A percentile compares a stretch with the other conserved stretches of the same genome.
These are phyloP conservation scores for Elaeagnus macrophylla DNA, from an alignment of 306 rosid species.

Conservation along the genomic window DNA sequence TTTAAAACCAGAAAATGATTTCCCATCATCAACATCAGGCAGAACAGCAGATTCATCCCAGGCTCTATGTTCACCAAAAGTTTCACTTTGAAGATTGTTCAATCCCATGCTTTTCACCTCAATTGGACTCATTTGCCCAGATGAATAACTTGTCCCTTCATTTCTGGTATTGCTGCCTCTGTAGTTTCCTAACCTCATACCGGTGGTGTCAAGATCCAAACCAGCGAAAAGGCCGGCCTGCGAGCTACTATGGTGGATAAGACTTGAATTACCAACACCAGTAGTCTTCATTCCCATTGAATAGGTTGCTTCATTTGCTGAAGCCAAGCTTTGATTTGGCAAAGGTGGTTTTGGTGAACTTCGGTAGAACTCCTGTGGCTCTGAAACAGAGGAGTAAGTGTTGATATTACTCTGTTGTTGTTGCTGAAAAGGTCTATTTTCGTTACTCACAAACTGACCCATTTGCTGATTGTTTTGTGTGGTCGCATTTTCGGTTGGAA, in stretches of 20 bases:
- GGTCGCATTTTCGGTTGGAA: slow-evolving; percentile 22
- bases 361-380: slow-evolving; percentile 41
- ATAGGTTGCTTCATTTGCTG: slow-evolving; percentile 30
- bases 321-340: slow-evolving; percentile 39
- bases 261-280: slow-evolving; percentile 34
- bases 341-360: slow-evolving; percentile 51
- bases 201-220: slow-evolving; percentile 44
- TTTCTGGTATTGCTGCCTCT: slow-evolving; percentile 32
- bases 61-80: no score
- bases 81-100: slow-evolving; percentile 26
- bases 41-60: slow-evolving; percentile 69
- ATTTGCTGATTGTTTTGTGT: slow-evolving; percentile 25
- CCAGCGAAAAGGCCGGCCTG: slow-evolving; percentile 69
- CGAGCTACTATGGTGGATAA: slow-evolving; percentile 75
- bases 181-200: slow-evolving; percentile 42
- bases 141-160: slow-evolving; percentile 47
- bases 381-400: slow-evolving; percentile 32
- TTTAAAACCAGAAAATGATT: slow-evolving; percentile 36
- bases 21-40: slow-evolving; percentile 45
- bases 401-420: slow-evolving; percentile 29
- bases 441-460: slow-evolving; percentile 33
- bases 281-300: slow-evolving; percentile 45
- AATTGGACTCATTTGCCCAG: slow-evolving; percentile 54
- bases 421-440: slow-evolving; percentile 21
- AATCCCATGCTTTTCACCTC: slow-evolving; percentile 39